phyloP scores from a whole-genome alignment of 495 filamentous ascomycete species.

The Daldinia vernicosa region DNA sequence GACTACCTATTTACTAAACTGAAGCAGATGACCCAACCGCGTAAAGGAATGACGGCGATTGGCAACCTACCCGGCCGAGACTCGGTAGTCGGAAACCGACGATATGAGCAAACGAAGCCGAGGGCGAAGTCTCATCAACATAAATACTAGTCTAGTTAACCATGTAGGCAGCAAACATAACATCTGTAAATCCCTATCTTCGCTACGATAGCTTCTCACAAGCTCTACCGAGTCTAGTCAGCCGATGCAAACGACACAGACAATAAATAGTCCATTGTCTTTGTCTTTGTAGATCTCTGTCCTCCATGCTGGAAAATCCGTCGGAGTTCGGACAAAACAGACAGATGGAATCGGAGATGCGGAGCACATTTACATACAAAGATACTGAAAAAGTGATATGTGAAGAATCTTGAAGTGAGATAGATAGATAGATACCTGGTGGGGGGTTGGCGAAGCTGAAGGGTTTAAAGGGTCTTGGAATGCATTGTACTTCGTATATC shows the following conservation, averaged over 20 bases:
- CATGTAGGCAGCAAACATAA: not conserved
- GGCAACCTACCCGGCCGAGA: slow-evolving; percentile 31
- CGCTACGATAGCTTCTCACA: slow-evolving; percentile 16
- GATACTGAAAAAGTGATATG: not conserved
- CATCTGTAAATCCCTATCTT: not conserved
- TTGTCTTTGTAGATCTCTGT: not conserved
- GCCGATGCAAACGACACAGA: slow-evolving; percentile 33
- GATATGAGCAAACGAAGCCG: slow-evolving; percentile 20
- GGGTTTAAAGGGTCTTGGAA: not conserved
- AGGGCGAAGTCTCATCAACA: slow-evolving; percentile 19
- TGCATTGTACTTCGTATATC: slow-evolving; percentile 5
- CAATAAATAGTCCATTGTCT: not conserved
- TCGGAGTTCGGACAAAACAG: slow-evolving; percentile 41
- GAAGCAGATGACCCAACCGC: slow-evolving; percentile 9
- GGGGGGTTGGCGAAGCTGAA: not conserved
- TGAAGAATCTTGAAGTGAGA: not conserved
- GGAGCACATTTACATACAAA: slow-evolving; percentile 8
- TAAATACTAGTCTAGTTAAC: not conserved
- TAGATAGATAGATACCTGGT: too few relatives aligned
- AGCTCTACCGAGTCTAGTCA: slow-evolving; percentile 26
- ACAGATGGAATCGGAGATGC: slow-evolving; percentile 34
- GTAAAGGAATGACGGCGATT: slow-evolving; percentile 22
- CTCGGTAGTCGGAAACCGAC: slow-evolving; percentile 44
- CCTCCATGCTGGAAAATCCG: not conserved
- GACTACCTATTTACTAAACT: not conserved